Percentiles rank a stretch among this genome's conserved stretches.
phyloP scores from a whole-genome alignment of 495 filamentous ascomycete genomes.

The Penicillium pancosmium region DNA sequence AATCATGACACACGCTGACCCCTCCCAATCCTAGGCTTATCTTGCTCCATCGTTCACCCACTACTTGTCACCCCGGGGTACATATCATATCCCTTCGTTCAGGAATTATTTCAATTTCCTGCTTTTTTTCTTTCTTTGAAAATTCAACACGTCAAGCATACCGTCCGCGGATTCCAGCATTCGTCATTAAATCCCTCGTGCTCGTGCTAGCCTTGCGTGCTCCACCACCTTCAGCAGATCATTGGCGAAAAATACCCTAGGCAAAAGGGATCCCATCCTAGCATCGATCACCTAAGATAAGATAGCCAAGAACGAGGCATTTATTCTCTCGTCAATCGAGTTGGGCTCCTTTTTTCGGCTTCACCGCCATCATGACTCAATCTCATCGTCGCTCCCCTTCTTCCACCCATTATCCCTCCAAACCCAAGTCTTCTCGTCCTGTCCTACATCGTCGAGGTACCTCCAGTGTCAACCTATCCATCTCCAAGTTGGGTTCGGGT shows the following conservation, averaged over 20 bases:
- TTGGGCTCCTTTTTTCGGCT: constrained; percentile 10
- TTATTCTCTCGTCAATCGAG: constrained; percentile 10
- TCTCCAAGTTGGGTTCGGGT: constrained; percentile 46
- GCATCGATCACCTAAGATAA: constrained; percentile 26
- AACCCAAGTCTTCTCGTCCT: constrained; percentile 37
- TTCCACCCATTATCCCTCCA: constrained; percentile 35
- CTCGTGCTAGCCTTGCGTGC: constrained; percentile 21
- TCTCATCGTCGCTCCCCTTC: constrained; percentile 42
- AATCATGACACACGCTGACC: too few species aligned
- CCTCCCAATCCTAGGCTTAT: too few species aligned
- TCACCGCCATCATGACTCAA: constrained; percentile 54
- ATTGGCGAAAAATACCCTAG: too few species aligned
- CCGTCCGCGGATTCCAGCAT: background rate
- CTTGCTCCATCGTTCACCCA: too few species aligned
- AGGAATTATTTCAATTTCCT: too few species aligned
- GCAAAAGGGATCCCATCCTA: too few species aligned
- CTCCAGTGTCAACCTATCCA: constrained; percentile 36
- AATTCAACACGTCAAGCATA: background rate
- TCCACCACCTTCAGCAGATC: constrained; percentile 28
- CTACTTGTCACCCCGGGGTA: too few species aligned
- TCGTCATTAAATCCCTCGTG: constrained; percentile 32
- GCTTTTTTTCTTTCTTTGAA: too few species aligned
- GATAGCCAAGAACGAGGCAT: constrained; percentile 33
- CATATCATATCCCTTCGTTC: too few species aligned
- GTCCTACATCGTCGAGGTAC: constrained; percentile 41